A percentile compares a stretch with the other conserved stretches of the same genome.
phyloP scores from a whole-genome alignment of 768 basidiomycete genomes.

The Hortiboletus campestris region DNA sequence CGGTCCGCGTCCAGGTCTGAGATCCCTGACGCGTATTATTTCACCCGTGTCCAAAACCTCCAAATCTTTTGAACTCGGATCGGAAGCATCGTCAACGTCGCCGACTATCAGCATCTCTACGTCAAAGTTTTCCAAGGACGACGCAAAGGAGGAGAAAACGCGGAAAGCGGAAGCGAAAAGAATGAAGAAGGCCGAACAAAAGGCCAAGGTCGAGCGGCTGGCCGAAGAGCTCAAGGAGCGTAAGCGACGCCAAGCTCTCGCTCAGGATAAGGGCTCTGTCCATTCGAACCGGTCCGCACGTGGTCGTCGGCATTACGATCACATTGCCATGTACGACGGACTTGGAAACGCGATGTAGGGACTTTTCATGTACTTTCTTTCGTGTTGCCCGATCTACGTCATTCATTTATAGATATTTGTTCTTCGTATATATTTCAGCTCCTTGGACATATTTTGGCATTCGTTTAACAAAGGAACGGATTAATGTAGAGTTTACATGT shows the following conservation, averaged over 20 bases:
- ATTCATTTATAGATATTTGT: slow-evolving; percentile 15
- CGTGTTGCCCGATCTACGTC: slow-evolving; percentile 15
- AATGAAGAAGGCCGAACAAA: slow-evolving; percentile 42
- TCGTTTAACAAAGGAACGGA: slow-evolving; percentile 14
- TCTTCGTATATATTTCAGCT: slow-evolving; percentile 13
- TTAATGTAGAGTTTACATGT: slow-evolving; percentile 33
- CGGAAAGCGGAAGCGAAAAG: slow-evolving; percentile 43
- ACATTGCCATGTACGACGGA: slow-evolving; percentile 34
- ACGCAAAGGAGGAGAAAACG: slow-evolving; percentile 41
- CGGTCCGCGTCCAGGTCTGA: slow-evolving; percentile 9
- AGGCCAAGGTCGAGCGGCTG: slow-evolving; percentile 40
- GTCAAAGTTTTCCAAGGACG: slow-evolving; percentile 17
- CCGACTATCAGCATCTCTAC: slow-evolving; percentile 15
- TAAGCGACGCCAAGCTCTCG: slow-evolving; percentile 31
- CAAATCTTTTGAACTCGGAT: slow-evolving; percentile 1
- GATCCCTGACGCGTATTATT: slow-evolving; percentile 28
- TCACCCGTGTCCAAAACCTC: slow-evolving; percentile 21
- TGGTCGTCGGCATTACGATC: slow-evolving; percentile 23
- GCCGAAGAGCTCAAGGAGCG: slow-evolving; percentile 45
- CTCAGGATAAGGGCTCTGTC: slow-evolving; percentile 31
- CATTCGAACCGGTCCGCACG: slow-evolving; percentile 25
- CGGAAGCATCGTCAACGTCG: slow-evolving; percentile 14
- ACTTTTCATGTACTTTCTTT: slow-evolving; percentile 5
- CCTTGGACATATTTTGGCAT: slow-evolving; percentile 15
- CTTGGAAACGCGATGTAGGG: slow-evolving; percentile 26